Evolutionary conservation across 1,139 yeast species (phyloP), one percentile per base, ranked within the genome.

Genomic region (Kodamaea derodonti): DNA sequence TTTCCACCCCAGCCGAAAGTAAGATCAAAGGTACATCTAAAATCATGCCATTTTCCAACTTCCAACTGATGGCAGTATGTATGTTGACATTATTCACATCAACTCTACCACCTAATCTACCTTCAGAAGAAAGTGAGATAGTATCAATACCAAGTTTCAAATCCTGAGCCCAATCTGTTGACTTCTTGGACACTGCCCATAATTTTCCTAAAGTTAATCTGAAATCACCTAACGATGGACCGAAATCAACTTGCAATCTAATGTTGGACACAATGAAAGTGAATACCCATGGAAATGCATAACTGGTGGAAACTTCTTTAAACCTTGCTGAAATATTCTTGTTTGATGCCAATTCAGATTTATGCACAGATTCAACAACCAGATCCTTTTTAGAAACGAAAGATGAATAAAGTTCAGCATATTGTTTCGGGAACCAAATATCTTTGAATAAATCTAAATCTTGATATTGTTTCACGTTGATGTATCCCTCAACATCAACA

Each of bases 391-490:
- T 41, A 10, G 41, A 35, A 9, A 38, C 36, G 11, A 36, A 34
- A 23, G 36, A 31, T 7, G 45, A 31, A 17, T 39, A 39, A 24
- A 35, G 32, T 29, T 43, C 46, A 29, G 31, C 39, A 20, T 39
- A 45, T 20, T 49, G 45, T 27, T 52, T 44, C 1, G 94, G 84
- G 32, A 75, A 58, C 97, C 97, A 92, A 26, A 90, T 80, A 54
- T 92, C 96, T 39, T 72, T 70, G 58, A 92, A 92, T 24, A 90
- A 60, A 34, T 84, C 84, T 38, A 90, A 62, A 54, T 92, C 97
- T 51, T 88, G 96, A 37, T 84, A 69, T 53, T 92, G 97, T 48
- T 85, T 85, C 39, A 88, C 67, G 49, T 87, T 86, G 37, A 90
- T 61, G 47, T 76, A 85, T 0, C 84, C 72, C 30, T 65, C 68